Conservation (phyloP, 2,329 filamentous ascomycete species). For the Talaromyces sp. region DNA sequence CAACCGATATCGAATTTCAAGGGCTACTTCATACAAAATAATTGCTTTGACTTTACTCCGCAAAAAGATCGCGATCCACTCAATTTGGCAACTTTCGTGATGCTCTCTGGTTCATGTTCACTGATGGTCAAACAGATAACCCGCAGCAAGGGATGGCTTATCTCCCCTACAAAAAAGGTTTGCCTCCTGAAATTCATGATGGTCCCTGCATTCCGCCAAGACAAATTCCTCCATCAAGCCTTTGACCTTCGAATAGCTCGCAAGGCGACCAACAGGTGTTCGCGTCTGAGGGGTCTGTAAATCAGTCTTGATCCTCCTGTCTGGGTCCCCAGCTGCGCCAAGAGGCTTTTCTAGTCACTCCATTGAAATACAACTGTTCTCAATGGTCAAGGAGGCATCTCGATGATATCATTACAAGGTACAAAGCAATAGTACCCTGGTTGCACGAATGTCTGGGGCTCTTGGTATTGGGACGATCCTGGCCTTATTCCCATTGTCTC, state of each 20-base stretch:
- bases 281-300: neutral
- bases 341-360: neutral
- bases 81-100: neutral
- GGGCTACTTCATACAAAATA: neutral
- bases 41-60: slow-evolving; percentile 11
- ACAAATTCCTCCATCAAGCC: slow-evolving; percentile 7
- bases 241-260: neutral
- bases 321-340: slow-evolving; percentile 4
- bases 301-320: neutral
- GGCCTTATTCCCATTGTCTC: neutral
- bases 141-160: slow-evolving; percentile 18
- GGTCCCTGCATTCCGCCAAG: slow-evolving; percentile 21
- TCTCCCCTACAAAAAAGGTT: slow-evolving; percentile 1
- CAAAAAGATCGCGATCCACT: neutral
- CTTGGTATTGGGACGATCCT: slow-evolving; percentile 19
- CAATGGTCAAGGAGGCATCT: neutral
- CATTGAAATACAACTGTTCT: neutral
- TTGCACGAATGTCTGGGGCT: slow-evolving; percentile 2
- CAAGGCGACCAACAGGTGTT: slow-evolving; percentile 12
- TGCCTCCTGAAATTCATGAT: slow-evolving; percentile 6
- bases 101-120: neutral
- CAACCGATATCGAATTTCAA: neutral
- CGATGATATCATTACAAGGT: slow-evolving; percentile 7
- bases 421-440: slow-evolving; percentile 7
- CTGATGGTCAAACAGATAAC: slow-evolving; percentile 11